Conservation (phyloP, 78 protist genomes). For the Monocercomonoides exilis region DNA sequence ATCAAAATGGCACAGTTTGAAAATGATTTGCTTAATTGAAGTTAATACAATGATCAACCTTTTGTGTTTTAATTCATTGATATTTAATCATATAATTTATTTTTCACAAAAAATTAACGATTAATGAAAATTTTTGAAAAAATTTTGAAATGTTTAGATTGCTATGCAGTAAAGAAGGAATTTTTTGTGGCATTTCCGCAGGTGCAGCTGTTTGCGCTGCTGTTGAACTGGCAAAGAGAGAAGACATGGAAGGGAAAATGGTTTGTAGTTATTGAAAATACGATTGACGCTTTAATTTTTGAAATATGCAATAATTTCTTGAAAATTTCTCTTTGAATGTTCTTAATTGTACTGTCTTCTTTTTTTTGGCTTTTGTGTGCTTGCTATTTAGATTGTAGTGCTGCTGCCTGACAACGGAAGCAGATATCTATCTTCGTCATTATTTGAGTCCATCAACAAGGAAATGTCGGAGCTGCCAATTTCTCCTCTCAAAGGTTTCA, state of each 20-base stretch:
- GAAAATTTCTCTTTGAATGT: too few relatives aligned
- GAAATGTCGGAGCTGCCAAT: too few relatives aligned
- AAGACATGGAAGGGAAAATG: slow-evolving; percentile 25
- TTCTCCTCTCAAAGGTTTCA: too few relatives aligned
- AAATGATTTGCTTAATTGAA: too few relatives aligned
- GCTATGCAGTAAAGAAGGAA: slow-evolving; percentile 18
- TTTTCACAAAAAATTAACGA: not conserved
- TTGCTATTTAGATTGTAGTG: slow-evolving; percentile 10
- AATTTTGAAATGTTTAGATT: not conserved
- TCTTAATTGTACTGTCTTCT: too few relatives aligned
- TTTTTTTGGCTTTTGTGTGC: too few relatives aligned
- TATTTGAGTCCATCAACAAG: too few relatives aligned
- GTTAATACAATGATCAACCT: too few relatives aligned
- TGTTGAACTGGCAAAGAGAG: not conserved
- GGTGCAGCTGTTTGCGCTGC: slow-evolving; percentile 40
- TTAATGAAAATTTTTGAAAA: not conserved
- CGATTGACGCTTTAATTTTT: too few relatives aligned
- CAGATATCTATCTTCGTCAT: slow-evolving; percentile 33
- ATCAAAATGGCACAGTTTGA: not conserved
- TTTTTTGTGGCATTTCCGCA: slow-evolving; percentile 25
- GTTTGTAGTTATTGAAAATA: not conserved
- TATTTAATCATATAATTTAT: too few relatives aligned
- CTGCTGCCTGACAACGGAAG: slow-evolving; percentile 29
- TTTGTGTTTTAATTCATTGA: too few relatives aligned
- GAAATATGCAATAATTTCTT: too few relatives aligned